Conservation (phyloP, 129 eudicot genomes). For the Centrapalus pauciflorus region DNA sequence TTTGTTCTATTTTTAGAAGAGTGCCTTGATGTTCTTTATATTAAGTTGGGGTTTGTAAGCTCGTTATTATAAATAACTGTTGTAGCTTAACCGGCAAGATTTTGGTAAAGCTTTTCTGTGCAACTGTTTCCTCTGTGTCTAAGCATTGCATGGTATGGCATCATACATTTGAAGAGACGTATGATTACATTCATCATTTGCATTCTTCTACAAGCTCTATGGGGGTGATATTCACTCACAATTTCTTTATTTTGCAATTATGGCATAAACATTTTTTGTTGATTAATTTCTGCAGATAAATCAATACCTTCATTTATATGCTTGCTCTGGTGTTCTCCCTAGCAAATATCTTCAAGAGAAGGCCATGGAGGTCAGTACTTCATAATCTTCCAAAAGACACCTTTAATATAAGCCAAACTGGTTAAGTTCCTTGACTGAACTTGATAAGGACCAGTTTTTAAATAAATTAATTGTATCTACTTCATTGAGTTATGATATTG, state of each 20-base stretch:
- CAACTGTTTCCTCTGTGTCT: neutral
- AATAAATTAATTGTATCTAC: neutral
- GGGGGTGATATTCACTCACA: neutral
- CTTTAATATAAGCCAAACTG: neutral
- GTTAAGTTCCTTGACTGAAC: neutral
- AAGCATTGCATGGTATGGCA: neutral
- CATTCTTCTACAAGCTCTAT: neutral
- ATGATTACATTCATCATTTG: neutral
- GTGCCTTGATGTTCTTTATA: neutral
- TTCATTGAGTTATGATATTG: slow-evolving; percentile 17
- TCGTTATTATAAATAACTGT: neutral
- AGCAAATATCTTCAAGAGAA: slow-evolving; percentile 69
- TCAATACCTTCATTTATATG: slow-evolving; percentile 60
- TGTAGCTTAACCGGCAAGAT: neutral
- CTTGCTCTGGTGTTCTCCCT: slow-evolving; percentile 72
- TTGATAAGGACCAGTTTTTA: neutral
- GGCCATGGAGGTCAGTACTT: slow-evolving; percentile 59
- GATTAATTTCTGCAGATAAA: slow-evolving; percentile 52
- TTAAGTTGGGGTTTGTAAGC: neutral
- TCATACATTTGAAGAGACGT: neutral
- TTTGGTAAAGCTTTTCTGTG: neutral
- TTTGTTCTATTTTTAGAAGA: neutral
- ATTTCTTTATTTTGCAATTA: neutral
- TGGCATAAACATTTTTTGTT: neutral
- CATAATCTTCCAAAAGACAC: slow-evolving; percentile 3